phyloP scores from a whole-genome alignment of 192 early-diverging fungal species.

The Backusella morwellensis region DNA sequence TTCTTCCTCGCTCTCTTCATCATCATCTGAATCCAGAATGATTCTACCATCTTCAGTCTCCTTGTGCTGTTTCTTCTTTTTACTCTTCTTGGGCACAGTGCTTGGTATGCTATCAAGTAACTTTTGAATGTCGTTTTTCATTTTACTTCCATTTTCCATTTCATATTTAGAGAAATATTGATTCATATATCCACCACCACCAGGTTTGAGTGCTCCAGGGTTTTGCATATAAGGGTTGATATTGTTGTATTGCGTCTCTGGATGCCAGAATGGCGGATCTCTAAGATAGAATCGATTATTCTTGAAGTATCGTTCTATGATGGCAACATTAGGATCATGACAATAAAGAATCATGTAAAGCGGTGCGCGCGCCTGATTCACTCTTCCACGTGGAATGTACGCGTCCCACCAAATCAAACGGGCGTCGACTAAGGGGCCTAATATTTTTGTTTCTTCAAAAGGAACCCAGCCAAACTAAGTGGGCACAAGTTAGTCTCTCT shows the following conservation, averaged over 20 bases:
- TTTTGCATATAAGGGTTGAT: background rate
- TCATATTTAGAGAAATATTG: background rate
- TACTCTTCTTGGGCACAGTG: background rate
- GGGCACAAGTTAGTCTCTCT: background rate
- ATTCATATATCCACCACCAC: background rate
- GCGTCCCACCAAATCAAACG: constrained; percentile 36
- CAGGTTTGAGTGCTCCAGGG: background rate
- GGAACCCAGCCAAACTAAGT: constrained; percentile 38
- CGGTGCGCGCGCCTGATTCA: constrained; percentile 23
- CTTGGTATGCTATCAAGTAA: constrained; percentile 32
- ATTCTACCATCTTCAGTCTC: constrained; percentile 8
- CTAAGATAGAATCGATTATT: constrained; percentile 2
- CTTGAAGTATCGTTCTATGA: background rate
- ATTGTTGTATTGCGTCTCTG: constrained; percentile 15
- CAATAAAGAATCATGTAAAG: constrained; percentile 35
- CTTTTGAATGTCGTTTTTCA: constrained; percentile 20
- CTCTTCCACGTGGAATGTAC: constrained; percentile 31
- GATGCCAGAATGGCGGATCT: constrained; percentile 33
- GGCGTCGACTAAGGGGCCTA: constrained; percentile 29
- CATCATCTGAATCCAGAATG: constrained; percentile 11
- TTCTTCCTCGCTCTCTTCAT: constrained; percentile 1
- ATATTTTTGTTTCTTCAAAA: constrained; percentile 31
- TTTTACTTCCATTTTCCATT: constrained; percentile 9
- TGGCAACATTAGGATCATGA: background rate
- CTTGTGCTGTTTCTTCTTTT: background rate